These are phyloP conservation scores for Juncus effusus DNA, from an alignment of 176 grass and related monocot species.

Conservation along the genomic window DNA sequence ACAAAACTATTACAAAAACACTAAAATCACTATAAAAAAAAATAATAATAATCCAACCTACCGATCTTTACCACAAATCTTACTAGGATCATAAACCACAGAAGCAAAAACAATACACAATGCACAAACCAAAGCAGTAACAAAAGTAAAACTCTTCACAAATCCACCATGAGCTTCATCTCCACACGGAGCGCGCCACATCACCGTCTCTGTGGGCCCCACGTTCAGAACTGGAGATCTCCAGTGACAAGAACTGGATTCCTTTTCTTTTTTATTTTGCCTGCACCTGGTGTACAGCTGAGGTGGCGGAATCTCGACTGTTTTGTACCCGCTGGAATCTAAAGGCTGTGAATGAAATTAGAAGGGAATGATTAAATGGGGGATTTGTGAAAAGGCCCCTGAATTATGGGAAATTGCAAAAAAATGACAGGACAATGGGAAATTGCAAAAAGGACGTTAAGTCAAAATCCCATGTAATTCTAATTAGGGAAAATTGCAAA, in stretches of 20 bases:
- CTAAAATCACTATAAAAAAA: not conserved
- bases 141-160: constrained; percentile 64
- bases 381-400: too few relatives aligned
- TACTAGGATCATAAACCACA: constrained; percentile 23
- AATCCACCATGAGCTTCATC: constrained; percentile 45
- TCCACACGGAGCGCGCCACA: constrained; percentile 72
- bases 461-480: too few relatives aligned
- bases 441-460: too few relatives aligned
- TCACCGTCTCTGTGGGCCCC: constrained; percentile 21
- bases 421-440: too few relatives aligned
- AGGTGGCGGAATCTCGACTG: constrained; percentile 39
- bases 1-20: too few relatives aligned
- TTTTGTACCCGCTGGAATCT: constrained; percentile 44
- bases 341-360: constrained; percentile 54
- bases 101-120: constrained; percentile 52
- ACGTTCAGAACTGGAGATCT: constrained; percentile 18
- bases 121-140: constrained; percentile 61
- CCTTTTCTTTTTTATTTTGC: constrained; percentile 28
- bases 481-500: too few relatives aligned
- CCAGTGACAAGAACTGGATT: constrained; percentile 36
- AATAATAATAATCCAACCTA: not conserved
- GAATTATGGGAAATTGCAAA: too few relatives aligned
- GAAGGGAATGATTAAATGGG: not conserved
- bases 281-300: constrained; percentile 54
- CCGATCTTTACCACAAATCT: not conserved